These are phyloP conservation scores for Symbiodinium natans DNA, from an alignment of 73 alveolate species.

Conservation along the genomic window DNA sequence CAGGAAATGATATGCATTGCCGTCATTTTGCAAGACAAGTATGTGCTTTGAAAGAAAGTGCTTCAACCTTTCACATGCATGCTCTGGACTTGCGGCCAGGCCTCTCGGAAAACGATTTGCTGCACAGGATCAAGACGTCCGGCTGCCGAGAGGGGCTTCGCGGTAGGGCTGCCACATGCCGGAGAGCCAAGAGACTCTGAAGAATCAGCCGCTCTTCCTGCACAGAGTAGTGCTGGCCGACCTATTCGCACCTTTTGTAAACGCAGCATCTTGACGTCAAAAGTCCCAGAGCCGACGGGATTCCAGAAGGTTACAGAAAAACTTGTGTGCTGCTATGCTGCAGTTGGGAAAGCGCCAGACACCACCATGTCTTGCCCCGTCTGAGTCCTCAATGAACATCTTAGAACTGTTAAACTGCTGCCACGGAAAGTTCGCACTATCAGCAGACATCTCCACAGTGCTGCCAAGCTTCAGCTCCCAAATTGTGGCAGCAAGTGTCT, in stretches of 20 bases:
- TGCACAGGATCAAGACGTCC: not conserved
- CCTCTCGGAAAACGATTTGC: not conserved
- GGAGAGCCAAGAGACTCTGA: not conserved
- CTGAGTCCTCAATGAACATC: not conserved
- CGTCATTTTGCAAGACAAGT: no score
- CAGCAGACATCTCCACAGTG: not conserved
- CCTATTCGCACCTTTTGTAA: no score
- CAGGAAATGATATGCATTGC: no score
- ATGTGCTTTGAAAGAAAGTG: no score
- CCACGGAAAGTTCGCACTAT: no score
- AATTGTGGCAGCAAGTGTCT: not conserved
- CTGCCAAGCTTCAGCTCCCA: conserved; percentile 5
- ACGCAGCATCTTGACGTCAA: not conserved
- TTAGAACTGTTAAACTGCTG: no score
- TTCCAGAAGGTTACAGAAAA: not conserved
- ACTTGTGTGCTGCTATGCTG: not conserved
- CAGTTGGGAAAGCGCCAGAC: not conserved
- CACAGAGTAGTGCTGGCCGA: not conserved
- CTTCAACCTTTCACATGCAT: no score
- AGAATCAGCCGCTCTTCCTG: not conserved
- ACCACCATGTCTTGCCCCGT: not conserved
- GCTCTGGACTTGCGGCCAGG: no score
- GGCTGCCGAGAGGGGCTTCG: not conserved
- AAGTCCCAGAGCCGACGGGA: not conserved
- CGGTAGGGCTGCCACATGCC: not conserved